Evolutionary conservation across 2,329 filamentous ascomycete genomes (phyloP).

Genomic region (Trichoderma guizhouense): DNA sequence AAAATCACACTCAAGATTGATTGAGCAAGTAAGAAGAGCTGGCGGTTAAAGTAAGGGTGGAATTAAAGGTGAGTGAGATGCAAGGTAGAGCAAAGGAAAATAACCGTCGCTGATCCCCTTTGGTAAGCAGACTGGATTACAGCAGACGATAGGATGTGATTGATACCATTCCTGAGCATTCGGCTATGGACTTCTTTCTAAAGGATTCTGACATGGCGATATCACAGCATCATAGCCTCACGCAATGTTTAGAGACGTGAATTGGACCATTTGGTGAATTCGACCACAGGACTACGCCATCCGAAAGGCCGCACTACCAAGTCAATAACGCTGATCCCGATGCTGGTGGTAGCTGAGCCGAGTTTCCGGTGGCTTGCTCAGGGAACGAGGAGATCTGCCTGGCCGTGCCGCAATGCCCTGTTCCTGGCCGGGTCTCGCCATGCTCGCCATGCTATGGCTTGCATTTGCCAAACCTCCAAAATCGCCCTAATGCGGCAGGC

Average conservation of each 20-base stretch:
- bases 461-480: background rate
- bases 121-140: background rate
- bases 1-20: background rate
- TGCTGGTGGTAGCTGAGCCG: background rate
- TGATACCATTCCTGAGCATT: background rate
- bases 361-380: background rate
- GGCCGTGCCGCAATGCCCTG: background rate
- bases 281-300: background rate
- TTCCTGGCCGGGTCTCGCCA: background rate
- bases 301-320: background rate
- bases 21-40: background rate
- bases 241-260: too few species aligned
- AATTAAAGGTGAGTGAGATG: background rate
- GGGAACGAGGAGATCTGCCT: background rate
- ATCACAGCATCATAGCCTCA: background rate
- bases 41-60: background rate
- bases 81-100: background rate
- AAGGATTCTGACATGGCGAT: background rate
- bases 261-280: background rate
- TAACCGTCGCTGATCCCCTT: background rate
- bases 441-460: background rate
- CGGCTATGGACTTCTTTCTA: background rate
- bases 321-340: background rate
- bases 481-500: background rate
- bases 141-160: background rate